Evolutionary conservation across 306 rosid species (phyloP).

Genomic region (Bauhinia variegata): DNA sequence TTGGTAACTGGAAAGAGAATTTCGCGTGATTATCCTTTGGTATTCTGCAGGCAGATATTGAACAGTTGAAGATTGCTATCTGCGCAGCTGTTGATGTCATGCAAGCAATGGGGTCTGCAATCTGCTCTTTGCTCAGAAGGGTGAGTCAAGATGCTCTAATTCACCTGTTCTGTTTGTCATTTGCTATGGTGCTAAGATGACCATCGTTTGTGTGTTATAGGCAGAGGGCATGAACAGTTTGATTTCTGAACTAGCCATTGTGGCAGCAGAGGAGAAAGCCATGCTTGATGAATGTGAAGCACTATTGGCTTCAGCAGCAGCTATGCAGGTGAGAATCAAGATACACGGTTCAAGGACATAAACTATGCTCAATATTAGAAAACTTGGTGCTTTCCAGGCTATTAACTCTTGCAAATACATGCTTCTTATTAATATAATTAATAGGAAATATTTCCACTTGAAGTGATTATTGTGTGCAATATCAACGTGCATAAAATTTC

Average conservation of each 20-base stretch:
- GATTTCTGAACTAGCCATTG: constrained; percentile 76
- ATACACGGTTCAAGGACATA: constrained; percentile 24
- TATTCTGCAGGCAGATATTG: constrained; percentile 76
- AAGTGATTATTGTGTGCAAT: constrained; percentile 2
- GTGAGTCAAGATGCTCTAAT: constrained; percentile 48
- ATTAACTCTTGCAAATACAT: not conserved
- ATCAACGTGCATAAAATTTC: too few species aligned
- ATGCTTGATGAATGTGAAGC: constrained; percentile 86
- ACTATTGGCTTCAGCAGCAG: constrained; percentile 64
- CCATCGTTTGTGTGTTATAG: constrained; percentile 47
- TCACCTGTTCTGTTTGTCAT: too few species aligned
- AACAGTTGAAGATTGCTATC: constrained; percentile 79
- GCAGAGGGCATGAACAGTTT: constrained; percentile 70
- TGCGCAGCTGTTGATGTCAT: constrained; percentile 88
- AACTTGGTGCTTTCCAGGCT: too few species aligned
- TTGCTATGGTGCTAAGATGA: constrained; percentile 20
- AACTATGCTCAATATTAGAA: constrained; percentile 3
- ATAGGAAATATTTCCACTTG: constrained; percentile 10
- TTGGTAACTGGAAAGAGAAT: constrained; percentile 30
- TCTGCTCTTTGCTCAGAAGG: constrained; percentile 74
- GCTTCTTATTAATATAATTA: constrained; percentile 1
- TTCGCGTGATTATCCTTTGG: constrained; percentile 25
- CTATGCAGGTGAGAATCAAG: constrained; percentile 75
- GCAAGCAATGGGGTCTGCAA: constrained; percentile 87
- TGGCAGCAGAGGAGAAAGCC: constrained; percentile 82